Base-by-base conservation (phyloP, 768 basidiomycete species). In the Agrocybe pediades region DNA sequence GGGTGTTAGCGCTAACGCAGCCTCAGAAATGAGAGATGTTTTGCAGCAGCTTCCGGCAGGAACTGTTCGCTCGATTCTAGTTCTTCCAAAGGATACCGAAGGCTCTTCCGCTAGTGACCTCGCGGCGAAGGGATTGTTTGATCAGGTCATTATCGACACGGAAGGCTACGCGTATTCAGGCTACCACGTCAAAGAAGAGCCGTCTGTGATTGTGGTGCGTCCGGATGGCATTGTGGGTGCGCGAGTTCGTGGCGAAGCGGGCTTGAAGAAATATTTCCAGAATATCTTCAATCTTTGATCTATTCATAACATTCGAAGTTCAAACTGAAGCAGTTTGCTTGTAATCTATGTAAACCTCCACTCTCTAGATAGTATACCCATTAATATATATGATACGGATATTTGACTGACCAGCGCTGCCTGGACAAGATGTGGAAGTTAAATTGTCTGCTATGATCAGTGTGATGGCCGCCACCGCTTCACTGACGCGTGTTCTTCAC, bases 171-270 rank as follows among this genome's bases (percentile, higher is more conserved):
- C 62, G 4, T 53, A 46, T 42, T 30, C 40, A 15, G 58, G 55
- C 5, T 63, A 63, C 39, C 49, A 49, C 15, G 40, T 58, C 36
- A 24, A 25, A 13, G 58, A 27, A 13, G 17, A 49, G 8, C 26
- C 54, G 4, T 17, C 33, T 17, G 24, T 56, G 11, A 57, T 57
- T 42, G 44, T 61, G 23, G 56, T 63, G 7, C 57, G 62, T 1
- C 62, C 62, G 4, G 62, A 63, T 44, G 62, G 62, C 2, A 57
- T 59, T 9, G 53, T 63, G 36, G 60, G 62, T 27, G 62, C 62
- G n/a, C 57, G 62, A 8, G 41, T 52, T 21, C 40, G 41, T 41
- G 41, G 41, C 24, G 48, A 23, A 8, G 25, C 47, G 11, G 59
- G 55, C 2, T 16, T 63, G 13, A 43, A 43, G 29, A 52, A 29